phyloP scores from a whole-genome alignment of 306 rosid species.

The Cucurbita argyrosperma region DNA sequence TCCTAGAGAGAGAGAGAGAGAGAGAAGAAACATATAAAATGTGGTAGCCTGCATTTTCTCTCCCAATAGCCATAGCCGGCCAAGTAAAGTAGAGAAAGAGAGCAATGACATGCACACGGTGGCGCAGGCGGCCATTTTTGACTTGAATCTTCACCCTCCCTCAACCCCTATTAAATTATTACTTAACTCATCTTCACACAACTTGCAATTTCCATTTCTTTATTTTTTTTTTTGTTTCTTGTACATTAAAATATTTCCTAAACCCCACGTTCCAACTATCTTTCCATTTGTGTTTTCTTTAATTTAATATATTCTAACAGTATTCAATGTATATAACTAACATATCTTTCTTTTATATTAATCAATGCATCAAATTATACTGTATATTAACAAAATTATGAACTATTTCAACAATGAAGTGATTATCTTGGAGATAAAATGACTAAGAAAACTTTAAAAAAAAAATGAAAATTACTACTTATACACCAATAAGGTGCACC shows the following conservation, averaged over 20 bases:
- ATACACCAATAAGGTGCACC: too few relatives aligned
- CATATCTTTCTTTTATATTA: not conserved
- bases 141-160: not conserved
- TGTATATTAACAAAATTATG: too few relatives aligned
- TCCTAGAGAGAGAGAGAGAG: not conserved
- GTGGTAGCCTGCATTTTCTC: not conserved
- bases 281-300: not conserved
- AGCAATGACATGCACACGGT: not conserved
- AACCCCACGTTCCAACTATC: not conserved
- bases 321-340: not conserved
- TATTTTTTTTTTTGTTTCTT: not conserved
- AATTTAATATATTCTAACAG: too few relatives aligned
- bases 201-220: not conserved
- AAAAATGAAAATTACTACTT: too few relatives aligned
- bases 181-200: not conserved
- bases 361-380: too few relatives aligned
- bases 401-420: too few relatives aligned
- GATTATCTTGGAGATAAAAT: too few relatives aligned
- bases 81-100: not conserved
- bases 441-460: too few relatives aligned
- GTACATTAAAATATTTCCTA: not conserved
- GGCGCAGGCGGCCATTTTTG: not conserved
- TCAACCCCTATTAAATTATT: not conserved
- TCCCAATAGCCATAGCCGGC: not conserved
- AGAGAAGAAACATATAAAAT: not conserved